A percentile compares a stretch with the other conserved stretches of the same genome.
Conservation (phyloP, 352 stramenopile species). For the Globisporangium ultimum region DNA sequence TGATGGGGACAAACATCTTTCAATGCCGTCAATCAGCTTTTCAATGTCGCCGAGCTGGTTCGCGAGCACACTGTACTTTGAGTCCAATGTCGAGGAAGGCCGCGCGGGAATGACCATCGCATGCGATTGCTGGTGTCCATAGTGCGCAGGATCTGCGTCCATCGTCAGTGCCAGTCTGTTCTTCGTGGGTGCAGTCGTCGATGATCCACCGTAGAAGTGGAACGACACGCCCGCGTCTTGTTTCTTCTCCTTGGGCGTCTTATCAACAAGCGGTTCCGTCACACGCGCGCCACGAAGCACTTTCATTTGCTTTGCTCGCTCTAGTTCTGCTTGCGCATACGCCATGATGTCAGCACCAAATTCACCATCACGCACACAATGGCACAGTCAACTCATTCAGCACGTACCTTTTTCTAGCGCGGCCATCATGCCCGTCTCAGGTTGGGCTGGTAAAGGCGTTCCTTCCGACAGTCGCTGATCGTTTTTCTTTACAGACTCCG, state of each 20-base stretch:
- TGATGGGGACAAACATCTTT: slow-evolving; percentile 30
- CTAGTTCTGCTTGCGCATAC: background rate
- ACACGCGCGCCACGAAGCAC: slow-evolving; percentile 4
- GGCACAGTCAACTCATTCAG: background rate
- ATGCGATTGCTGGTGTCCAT: slow-evolving; percentile 3
- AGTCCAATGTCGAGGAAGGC: slow-evolving; percentile 10
- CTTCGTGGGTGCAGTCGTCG: slow-evolving; percentile 14
- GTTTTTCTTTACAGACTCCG: slow-evolving; percentile 45
- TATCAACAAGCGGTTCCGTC: slow-evolving; percentile 22
- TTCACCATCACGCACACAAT: background rate
- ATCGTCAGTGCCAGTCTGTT: slow-evolving; percentile 22
- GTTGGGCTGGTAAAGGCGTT: slow-evolving; percentile 8
- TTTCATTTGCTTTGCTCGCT: background rate
- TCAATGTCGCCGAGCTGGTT: slow-evolving; percentile 60
- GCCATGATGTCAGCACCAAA: slow-evolving; percentile 22
- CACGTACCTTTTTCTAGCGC: slow-evolving; percentile 25
- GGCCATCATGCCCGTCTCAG: slow-evolving; percentile 35
- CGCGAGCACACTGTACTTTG: slow-evolving; percentile 34
- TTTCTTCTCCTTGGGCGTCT: slow-evolving; percentile 13
- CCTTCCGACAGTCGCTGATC: slow-evolving; percentile 45
- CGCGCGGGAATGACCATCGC: slow-evolving; percentile 16
- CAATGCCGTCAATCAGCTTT: slow-evolving; percentile 52
- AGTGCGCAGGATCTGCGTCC: slow-evolving; percentile 1
- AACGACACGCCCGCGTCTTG: slow-evolving; percentile 49
- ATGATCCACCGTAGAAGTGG: slow-evolving; percentile 45